These are phyloP conservation scores for Monosporascus sp. DNA, from an alignment of 2,329 filamentous ascomycete genomes.

Conservation along the genomic window DNA sequence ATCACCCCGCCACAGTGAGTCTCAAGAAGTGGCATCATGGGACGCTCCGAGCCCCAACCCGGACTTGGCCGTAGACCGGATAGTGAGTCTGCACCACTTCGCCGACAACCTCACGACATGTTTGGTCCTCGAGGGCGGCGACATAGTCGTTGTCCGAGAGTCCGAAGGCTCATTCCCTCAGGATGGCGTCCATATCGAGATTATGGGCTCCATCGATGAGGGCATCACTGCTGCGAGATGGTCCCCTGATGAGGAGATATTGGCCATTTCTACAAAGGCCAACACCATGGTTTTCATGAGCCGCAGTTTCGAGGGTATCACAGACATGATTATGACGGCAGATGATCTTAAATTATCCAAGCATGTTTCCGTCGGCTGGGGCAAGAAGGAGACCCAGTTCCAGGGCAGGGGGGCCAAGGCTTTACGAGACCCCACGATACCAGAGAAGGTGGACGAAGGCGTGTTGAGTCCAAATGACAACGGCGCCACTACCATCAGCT, in stretches of 20 bases:
- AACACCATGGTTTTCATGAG: constrained; percentile 89
- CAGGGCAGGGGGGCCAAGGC: constrained; percentile 84
- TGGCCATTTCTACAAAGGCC: constrained; percentile 75
- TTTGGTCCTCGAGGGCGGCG: constrained; percentile 81
- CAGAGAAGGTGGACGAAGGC: constrained; percentile 85
- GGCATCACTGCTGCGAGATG: constrained; percentile 86
- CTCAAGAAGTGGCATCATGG: constrained; percentile 69
- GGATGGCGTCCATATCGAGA: constrained; percentile 80
- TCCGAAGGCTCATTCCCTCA: constrained; percentile 38
- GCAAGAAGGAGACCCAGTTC: constrained; percentile 97
- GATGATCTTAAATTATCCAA: constrained; percentile 84
- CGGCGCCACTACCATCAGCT: constrained; percentile 68
- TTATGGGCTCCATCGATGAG: constrained; percentile 88
- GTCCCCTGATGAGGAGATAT: constrained; percentile 91
- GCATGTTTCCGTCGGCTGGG: constrained; percentile 96
- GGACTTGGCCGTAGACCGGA: constrained; percentile 66
- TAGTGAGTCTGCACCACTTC: constrained; percentile 80
- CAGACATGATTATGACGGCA: constrained; percentile 63
- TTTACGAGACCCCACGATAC: constrained; percentile 87
- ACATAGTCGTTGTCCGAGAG: constrained; percentile 82
- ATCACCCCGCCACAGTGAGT: constrained; percentile 26
- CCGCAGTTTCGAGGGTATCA: constrained; percentile 77
- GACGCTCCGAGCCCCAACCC: constrained; percentile 78
- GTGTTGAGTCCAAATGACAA: constrained; percentile 71
- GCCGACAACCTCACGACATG: constrained; percentile 73